Base-by-base conservation (phyloP, 345 rosid genomes). In the Dipteronia dyeriana region DNA sequence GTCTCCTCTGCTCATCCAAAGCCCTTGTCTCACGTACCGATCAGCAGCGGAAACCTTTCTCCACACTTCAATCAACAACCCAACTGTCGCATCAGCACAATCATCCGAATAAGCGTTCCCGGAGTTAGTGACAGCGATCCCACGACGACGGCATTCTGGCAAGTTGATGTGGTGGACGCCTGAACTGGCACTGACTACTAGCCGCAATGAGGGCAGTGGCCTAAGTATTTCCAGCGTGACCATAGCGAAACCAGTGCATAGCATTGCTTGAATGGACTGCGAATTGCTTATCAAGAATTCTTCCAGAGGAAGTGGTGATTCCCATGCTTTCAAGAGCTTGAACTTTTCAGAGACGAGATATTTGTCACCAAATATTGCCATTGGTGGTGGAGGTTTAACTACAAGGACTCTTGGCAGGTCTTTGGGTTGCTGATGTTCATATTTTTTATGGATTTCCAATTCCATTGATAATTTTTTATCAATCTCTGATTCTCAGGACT, bases 51-150 rank as follows among this genome's bases (percentile, higher is more conserved):
- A 84, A 25, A 89, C 79, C 70, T 83, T 87, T 69, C 94, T 82
- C 71, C 86, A 77, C 17, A 91, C 87, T 26, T 85, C 88, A 3
- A 89, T 75, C 59, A 89, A 78, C 83, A 89, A 25, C 1, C 90
- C 90, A 1, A 91, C 89, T 1, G 97, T 90, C 38, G 53, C 65
- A 80, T 89, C 97, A 0, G 97, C 93, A 0, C 71, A 85, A 34
- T 91, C 90, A 5, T 81, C 88, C 0, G 92, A 81, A 20, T 72
- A 87, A 3, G 84, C 70, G 5, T 73, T 73, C 22, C 88, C 90
- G 10, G 89, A 83, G 57, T 86, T 84, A 11, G 92, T 72, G 7
- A 92, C 68, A 3, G 76, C 64, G 22, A 92, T 51, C 2, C 88
- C 89, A 2, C 87, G 97, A n/a, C 86, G 85, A 62, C 77, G 87